These are phyloP conservation scores for Yamadazyma scolyti DNA, from an alignment of 805 yeast species.

Conservation along the genomic window DNA sequence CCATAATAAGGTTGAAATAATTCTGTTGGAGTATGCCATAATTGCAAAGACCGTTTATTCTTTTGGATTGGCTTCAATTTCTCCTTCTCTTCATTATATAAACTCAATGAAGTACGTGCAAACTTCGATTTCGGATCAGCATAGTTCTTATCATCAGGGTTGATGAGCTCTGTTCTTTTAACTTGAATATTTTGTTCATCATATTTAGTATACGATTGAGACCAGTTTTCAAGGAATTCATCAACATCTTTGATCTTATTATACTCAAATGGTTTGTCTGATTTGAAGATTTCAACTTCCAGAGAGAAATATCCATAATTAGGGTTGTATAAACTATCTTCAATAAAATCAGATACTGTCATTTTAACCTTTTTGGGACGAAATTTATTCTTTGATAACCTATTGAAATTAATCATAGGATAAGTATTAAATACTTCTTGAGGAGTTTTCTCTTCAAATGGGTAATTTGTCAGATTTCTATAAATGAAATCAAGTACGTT, in stretches of 20 bases:
- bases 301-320: constrained; percentile 77
- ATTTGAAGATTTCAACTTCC: constrained; percentile 74
- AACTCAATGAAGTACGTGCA: constrained; percentile 19
- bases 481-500: constrained; percentile 34
- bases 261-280: constrained; percentile 62
- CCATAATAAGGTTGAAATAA: constrained; percentile 82
- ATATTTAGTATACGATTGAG: constrained; percentile 54
- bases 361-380: constrained; percentile 65
- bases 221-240: constrained; percentile 69
- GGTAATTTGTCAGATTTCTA: constrained; percentile 39
- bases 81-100: constrained; percentile 17
- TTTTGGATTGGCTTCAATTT: constrained; percentile 17
- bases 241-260: constrained; percentile 56
- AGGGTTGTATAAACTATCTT: constrained; percentile 80
- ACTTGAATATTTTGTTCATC: constrained; percentile 21
- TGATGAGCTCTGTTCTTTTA: constrained; percentile 11
- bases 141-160: constrained; percentile 10
- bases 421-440: constrained; percentile 35
- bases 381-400: constrained; percentile 25
- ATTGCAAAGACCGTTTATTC: constrained; percentile 48
- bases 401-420: constrained; percentile 31
- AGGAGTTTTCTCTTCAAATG: constrained; percentile 33
- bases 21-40: constrained; percentile 92
- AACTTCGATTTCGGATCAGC: constrained; percentile 20
- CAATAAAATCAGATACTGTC: constrained; percentile 78